Base-by-base conservation (phyloP, 148 eudicot genomes). In the Chenopodium berlandieri region DNA sequence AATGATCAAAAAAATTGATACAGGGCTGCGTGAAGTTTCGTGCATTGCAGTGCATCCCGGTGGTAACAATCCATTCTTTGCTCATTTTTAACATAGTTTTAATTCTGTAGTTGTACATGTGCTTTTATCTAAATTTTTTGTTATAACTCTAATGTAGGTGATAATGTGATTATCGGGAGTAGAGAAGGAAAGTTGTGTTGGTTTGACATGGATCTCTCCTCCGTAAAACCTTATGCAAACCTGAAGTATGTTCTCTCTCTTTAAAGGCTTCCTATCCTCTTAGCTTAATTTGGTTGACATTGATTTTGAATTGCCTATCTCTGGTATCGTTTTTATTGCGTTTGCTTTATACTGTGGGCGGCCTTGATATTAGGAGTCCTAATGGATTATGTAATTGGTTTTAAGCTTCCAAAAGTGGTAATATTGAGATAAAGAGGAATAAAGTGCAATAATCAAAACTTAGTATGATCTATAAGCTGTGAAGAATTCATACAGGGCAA, bases 141-240 rank as follows among this genome's bases (percentile, higher is more conserved):
- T 70, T 71, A 60, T 84, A 75, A 64, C 9, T 76, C 50, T 62
- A 73, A 27, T 83, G 90, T 88, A 97, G 99, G 99, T 79, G 99
- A 97, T 85, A 97, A 97, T 90, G 83, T 93, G 67, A 91, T 97
- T 84, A 95, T 94, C 67, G 99, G 99, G 58, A 94, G 98, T 90
- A 91, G 86, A 87, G 98, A 97, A 76, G 99, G 99, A 75, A 97
- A 97, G 83, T 75, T 92, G 80, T 90, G 97, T 82, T 97, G 99
- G 99, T 94, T 97, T 92, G 99, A 97, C 88, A 92, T 97, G 99
- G 99, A 97, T 86, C 97, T 92, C 67, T 89, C 94, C 73, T 88
- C 97, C 65, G 44, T 37, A 37, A 87, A 81, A 58, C 98, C 99
- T 82, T 94, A 94, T 56, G 86, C 75, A 84, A 82, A 84, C 68